A percentile compares a stretch with the other conserved stretches of the same genome.
Conservation (phyloP, 1,139 yeast species). For the Fermentozyma sake region DNA sequence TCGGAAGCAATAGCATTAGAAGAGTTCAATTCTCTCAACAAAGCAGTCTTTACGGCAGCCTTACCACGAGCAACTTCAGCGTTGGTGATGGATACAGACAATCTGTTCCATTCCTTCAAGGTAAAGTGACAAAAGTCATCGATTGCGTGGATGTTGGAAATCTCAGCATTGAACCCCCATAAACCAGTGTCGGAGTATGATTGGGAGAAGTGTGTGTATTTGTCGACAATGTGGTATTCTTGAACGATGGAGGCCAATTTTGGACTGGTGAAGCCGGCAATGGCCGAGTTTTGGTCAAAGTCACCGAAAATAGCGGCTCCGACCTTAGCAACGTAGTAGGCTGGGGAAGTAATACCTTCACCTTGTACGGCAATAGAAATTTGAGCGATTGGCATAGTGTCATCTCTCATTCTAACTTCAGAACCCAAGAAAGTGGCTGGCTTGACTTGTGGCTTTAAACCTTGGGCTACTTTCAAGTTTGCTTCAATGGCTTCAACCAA, state of each 20-base stretch:
- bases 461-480: constrained; percentile 43
- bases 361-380: constrained; percentile 71
- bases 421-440: constrained; percentile 73
- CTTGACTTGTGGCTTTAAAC: constrained; percentile 50
- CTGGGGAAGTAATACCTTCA: constrained; percentile 59
- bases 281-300: constrained; percentile 50
- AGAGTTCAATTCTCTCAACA: constrained; percentile 45
- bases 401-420: constrained; percentile 84
- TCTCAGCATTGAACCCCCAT: constrained; percentile 75
- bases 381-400: constrained; percentile 77
- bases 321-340: constrained; percentile 66
- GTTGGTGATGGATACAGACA: constrained; percentile 67
- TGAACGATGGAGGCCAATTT: constrained; percentile 73
- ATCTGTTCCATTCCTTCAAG: constrained; percentile 83
- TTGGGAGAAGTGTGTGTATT: constrained; percentile 63
- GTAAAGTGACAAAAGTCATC: constrained; percentile 79
- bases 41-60: constrained; percentile 59
- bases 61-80: constrained; percentile 78
- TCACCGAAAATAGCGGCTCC: constrained; percentile 69
- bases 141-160: constrained; percentile 52
- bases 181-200: constrained; percentile 75
- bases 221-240: constrained; percentile 70
- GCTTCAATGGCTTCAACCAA: constrained; percentile 62
- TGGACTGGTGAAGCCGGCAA: constrained; percentile 70
- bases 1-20: constrained; percentile 50